phyloP scores from a whole-genome alignment of 2,329 filamentous ascomycete genomes.

The Lachnellula arida region DNA sequence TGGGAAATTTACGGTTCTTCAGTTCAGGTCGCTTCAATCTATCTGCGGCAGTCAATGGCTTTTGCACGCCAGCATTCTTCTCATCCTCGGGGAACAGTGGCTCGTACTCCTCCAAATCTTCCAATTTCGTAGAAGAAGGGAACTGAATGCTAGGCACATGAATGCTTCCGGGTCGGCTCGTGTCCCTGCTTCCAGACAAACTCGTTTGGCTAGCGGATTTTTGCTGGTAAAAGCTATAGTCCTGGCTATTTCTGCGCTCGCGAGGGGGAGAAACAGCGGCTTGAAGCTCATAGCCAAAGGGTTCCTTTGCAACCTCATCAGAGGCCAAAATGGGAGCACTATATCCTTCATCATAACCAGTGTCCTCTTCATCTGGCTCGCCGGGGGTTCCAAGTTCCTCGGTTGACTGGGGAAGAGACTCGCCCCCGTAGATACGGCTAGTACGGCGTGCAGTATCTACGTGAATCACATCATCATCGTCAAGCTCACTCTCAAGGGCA shows the following conservation, averaged over 20 bases:
- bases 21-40: constrained; percentile 51
- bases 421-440: constrained; percentile 39
- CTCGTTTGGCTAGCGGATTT: constrained; percentile 44
- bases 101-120: constrained; percentile 91
- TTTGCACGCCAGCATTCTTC: constrained; percentile 43
- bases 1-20: constrained; percentile 73
- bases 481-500: constrained; percentile 41
- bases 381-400: constrained; percentile 46
- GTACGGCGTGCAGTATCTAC: constrained; percentile 56
- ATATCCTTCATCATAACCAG: constrained; percentile 56
- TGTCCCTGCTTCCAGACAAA: constrained; percentile 41
- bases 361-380: constrained; percentile 38
- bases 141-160: constrained; percentile 45
- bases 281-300: constrained; percentile 62
- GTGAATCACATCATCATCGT: constrained; percentile 65
- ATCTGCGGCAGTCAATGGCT: constrained; percentile 47
- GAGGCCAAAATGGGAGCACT: constrained; percentile 79
- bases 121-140: constrained; percentile 63
- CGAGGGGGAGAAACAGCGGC: constrained; percentile 77
- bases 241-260: constrained; percentile 56
- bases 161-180: constrained; percentile 59
- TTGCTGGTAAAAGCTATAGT: constrained; percentile 45
- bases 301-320: constrained; percentile 78
- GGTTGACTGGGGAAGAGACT: constrained; percentile 38
- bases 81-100: constrained; percentile 84